phyloP scores from a whole-genome alignment of 2,329 filamentous ascomycete genomes.

The Penicillium sp. region DNA sequence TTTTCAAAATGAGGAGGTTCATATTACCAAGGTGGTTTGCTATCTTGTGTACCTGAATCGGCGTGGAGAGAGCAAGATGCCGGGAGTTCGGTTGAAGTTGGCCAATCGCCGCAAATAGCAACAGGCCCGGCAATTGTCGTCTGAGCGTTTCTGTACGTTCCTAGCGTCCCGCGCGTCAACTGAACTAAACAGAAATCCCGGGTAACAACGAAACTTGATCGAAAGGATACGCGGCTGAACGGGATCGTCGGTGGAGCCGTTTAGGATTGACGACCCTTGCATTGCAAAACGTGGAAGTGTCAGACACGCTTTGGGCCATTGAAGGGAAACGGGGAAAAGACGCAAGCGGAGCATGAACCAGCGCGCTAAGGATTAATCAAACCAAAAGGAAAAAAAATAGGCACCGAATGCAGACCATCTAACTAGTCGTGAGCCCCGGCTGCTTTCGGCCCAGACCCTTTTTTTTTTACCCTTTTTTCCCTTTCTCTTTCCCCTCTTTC shows the following conservation, averaged over 20 bases:
- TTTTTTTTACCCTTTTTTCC: background rate
- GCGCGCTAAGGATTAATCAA: background rate
- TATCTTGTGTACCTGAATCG: background rate
- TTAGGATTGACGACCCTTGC: background rate
- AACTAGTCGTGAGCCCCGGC: background rate
- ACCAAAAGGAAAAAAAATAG: background rate
- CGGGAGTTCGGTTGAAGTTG: background rate
- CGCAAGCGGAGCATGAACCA: background rate
- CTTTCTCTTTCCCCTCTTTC: background rate
- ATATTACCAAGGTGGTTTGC: no score
- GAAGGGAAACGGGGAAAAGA: background rate
- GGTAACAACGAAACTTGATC: background rate
- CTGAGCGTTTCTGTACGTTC: background rate
- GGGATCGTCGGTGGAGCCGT: background rate
- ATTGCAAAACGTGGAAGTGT: background rate
- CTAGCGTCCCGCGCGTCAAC: background rate
- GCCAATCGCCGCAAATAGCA: background rate
- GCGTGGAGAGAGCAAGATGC: background rate
- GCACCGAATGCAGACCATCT: background rate
- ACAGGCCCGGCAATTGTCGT: background rate
- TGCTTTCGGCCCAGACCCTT: background rate
- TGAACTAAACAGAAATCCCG: background rate
- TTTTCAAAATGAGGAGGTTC: no score
- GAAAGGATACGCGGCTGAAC: background rate
- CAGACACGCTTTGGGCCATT: background rate